Conservation (phyloP, 352 stramenopile genomes). For the Phytophthora cryptogea region DNA sequence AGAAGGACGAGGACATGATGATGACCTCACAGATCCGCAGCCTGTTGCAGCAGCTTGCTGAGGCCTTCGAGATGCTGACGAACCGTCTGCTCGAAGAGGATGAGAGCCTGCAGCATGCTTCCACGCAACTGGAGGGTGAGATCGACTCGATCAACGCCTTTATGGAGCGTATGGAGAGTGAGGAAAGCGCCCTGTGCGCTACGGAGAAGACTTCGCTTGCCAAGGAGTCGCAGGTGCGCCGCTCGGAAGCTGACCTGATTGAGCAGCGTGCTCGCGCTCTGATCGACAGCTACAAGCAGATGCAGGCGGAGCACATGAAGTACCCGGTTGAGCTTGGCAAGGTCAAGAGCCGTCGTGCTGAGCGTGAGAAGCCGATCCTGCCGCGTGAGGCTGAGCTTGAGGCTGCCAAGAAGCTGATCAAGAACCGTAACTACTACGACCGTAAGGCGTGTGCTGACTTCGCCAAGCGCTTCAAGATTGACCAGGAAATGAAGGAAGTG, state of each 20-base stretch:
- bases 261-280: constrained; percentile 83
- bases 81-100: constrained; percentile 88
- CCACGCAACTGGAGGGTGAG: constrained; percentile 80
- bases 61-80: constrained; percentile 89
- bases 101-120: constrained; percentile 83
- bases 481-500: constrained; percentile 83
- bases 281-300: constrained; percentile 90
- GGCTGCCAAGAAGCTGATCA: constrained; percentile 75
- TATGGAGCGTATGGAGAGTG: constrained; percentile 91
- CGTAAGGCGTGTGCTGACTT: constrained; percentile 81
- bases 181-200: constrained; percentile 80
- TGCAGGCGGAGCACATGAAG: constrained; percentile 86
- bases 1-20: constrained; percentile 93
- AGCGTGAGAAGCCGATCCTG: constrained; percentile 69
- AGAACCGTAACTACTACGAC: constrained; percentile 91
- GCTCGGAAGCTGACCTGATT: constrained; percentile 79
- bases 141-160: constrained; percentile 89
- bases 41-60: constrained; percentile 81
- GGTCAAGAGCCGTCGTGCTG: constrained; percentile 76
- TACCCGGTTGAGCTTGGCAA: constrained; percentile 83
- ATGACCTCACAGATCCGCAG: constrained; percentile 91
- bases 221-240: constrained; percentile 84
- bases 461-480: constrained; percentile 83
- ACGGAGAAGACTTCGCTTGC: constrained; percentile 86
- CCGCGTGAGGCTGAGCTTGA: constrained; percentile 80